Percentiles rank a stretch among this genome's conserved stretches.
Conservation (phyloP, 768 basidiomycete species). For the Chiua virens region DNA sequence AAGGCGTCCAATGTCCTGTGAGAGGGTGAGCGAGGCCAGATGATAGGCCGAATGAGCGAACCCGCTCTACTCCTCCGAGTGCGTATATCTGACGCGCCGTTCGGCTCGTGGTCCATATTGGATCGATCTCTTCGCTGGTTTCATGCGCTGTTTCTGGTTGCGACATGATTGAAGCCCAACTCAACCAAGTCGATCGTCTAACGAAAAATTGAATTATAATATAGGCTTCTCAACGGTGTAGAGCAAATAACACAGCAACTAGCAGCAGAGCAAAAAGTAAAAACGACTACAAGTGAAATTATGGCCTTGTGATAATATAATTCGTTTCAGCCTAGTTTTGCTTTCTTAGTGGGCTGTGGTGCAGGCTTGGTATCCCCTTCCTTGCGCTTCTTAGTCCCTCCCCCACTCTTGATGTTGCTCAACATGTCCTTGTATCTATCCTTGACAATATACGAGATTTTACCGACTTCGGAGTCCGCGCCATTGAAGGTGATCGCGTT, state of each 20-base stretch:
- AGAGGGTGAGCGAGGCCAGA: background rate
- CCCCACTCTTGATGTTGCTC: constrained; percentile 40
- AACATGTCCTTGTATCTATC: constrained; percentile 57
- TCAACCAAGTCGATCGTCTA: background rate
- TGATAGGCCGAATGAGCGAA: constrained; percentile 21
- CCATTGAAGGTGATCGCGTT: constrained; percentile 93
- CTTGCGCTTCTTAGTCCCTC: constrained; percentile 68
- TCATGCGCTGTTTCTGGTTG: constrained; percentile 19
- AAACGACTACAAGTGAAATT: constrained; percentile 28
- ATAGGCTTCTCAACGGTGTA: background rate
- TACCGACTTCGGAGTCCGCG: constrained; percentile 73
- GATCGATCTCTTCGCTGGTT: constrained; percentile 53
- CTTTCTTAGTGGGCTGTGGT: constrained; percentile 68
- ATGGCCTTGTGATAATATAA: constrained; percentile 26
- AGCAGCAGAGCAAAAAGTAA: constrained; percentile 28
- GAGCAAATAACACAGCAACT: constrained; percentile 31
- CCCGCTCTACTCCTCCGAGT: constrained; percentile 80
- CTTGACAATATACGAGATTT: constrained; percentile 50
- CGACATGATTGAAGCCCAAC: constrained; percentile 15
- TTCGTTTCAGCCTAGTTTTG: constrained; percentile 51
- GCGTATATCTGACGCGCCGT: constrained; percentile 82
- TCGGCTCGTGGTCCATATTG: constrained; percentile 78
- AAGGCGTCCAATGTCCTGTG: constrained; percentile 74
- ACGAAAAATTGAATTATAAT: background rate
- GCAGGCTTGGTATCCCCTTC: constrained; percentile 60